A percentile compares a stretch with the other conserved stretches of the same genome.
phyloP scores from a whole-genome alignment of 345 rosid genomes.

The Camelina sativa region DNA sequence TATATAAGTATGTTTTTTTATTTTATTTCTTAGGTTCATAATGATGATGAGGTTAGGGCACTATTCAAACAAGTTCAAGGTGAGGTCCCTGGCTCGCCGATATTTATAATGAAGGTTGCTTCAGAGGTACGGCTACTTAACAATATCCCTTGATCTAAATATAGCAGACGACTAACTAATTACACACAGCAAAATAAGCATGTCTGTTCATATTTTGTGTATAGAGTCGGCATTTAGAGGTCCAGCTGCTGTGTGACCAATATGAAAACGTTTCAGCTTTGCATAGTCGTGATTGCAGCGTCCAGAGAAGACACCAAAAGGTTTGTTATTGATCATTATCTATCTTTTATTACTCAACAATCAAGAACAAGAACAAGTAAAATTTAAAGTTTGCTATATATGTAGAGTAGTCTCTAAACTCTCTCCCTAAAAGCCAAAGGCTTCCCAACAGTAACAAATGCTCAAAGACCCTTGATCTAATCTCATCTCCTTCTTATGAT shows the following conservation, averaged over 20 bases:
- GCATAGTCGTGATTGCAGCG: constrained; percentile 96
- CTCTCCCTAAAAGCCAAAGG: neutral
- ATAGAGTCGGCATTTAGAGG: constrained; percentile 98
- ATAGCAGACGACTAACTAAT: constrained; percentile 15
- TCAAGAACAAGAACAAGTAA: neutral
- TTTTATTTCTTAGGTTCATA: constrained; percentile 66
- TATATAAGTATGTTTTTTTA: neutral
- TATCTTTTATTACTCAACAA: too few species aligned
- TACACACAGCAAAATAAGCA: too few species aligned
- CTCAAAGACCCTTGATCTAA: too few species aligned
- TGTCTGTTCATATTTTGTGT: neutral
- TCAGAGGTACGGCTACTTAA: constrained; percentile 70
- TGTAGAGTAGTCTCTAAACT: too few species aligned
- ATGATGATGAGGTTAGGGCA: constrained; percentile 92
- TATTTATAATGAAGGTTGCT: constrained; percentile 99
- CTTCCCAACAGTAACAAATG: too few species aligned
- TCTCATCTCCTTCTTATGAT: too few species aligned
- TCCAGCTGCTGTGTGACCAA: constrained; percentile 93
- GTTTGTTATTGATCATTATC: constrained; percentile 44
- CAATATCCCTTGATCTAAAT: constrained; percentile 32
- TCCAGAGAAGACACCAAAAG: constrained; percentile 99
- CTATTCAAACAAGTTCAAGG: constrained; percentile 99
- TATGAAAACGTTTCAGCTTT: constrained; percentile 95
- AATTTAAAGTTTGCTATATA: too few species aligned
- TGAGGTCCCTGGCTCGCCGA: constrained; percentile 98